These are phyloP conservation scores for Suillus paluster DNA, from an alignment of 768 basidiomycete genomes.

Conservation along the genomic window DNA sequence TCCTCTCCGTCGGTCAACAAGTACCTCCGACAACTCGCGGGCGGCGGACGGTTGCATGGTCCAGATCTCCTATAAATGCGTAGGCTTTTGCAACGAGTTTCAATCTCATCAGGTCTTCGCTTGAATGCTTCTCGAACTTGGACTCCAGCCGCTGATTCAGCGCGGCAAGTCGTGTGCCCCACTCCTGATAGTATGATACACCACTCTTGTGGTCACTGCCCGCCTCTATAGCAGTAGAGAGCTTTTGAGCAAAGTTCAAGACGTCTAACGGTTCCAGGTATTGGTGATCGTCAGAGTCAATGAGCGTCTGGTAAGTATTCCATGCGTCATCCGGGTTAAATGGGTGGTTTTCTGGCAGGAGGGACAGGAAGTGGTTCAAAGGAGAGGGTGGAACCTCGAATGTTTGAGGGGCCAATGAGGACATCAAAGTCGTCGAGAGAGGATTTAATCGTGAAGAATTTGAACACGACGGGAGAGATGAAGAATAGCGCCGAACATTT, in stretches of 20 bases:
- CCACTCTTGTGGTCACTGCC: constrained; percentile 18
- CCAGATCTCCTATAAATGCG: constrained; percentile 43
- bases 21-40: constrained; percentile 26
- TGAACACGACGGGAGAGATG: constrained; percentile 20
- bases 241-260: constrained; percentile 29
- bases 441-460: constrained; percentile 13
- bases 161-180: constrained; percentile 43
- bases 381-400: constrained; percentile 3
- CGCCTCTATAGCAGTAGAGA: constrained; percentile 21
- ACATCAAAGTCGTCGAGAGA: constrained; percentile 12
- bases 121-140: constrained; percentile 23
- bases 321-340: constrained; percentile 46
- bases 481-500: constrained; percentile 27
- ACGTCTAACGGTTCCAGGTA: constrained; percentile 22
- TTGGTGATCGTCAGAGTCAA: background rate
- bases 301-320: constrained; percentile 37
- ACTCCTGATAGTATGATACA: constrained; percentile 30
- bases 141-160: constrained; percentile 35
- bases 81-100: constrained; percentile 36
- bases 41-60: constrained; percentile 37
- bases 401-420: constrained; percentile 9
- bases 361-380: constrained; percentile 20
- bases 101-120: constrained; percentile 21
- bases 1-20: constrained; percentile 24
- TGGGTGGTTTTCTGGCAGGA: constrained; percentile 20